Evolutionary conservation across 176 grass and related monocot genomes (phyloP), one percentile per base, ranked within the genome.

Genomic region (Juncus effusus): DNA sequence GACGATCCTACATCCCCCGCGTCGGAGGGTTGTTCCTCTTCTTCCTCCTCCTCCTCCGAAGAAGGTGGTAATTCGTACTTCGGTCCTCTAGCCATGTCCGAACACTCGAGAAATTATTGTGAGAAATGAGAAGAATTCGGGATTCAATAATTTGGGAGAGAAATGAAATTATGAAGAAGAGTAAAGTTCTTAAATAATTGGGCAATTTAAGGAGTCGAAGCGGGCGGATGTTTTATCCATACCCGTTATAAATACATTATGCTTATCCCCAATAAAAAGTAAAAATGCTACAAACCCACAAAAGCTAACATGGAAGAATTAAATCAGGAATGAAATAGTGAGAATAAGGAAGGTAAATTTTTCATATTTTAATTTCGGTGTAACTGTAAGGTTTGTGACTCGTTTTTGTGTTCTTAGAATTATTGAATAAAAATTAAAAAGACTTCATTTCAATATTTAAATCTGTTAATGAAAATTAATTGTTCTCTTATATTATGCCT

Each of bases 61-160:
- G 19, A 28, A 28, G 19, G 19, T 28, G 19, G 19, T 28, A 28
- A 28, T 28, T 28, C 82, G 79, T 90, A 83, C 79, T 86, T 86
- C 13, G 74, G 54, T 70, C 82, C 65, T 70, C 81, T 90, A 64
- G 72, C 83, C 83, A 90, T 86, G 15, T 42, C 67, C 10, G 51
- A 58, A 50, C 54, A 16, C 13, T 44, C 54, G 5, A 28, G 66
- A 51, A 57, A 59, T 37, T 9, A 13, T 59, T 28, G 19, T 1
- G 19, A 28, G 19, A 28, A 28, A 28, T 50, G 58, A 54, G 51
- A 19, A 54, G 51, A 19, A 11, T 19, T 80, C 65, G 70, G 38
- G 77, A 74, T 81, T n/a, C n/a, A n/a, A n/a, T n/a, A n/a, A n/a
- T n/a, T 81, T 7, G 13, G 19, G 19, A 62, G 13, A 67, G 14